Evolutionary conservation across 345 rosid species (phyloP), one percentile per base, ranked within the genome.

Genomic region (Gynandropsis gynandra): DNA sequence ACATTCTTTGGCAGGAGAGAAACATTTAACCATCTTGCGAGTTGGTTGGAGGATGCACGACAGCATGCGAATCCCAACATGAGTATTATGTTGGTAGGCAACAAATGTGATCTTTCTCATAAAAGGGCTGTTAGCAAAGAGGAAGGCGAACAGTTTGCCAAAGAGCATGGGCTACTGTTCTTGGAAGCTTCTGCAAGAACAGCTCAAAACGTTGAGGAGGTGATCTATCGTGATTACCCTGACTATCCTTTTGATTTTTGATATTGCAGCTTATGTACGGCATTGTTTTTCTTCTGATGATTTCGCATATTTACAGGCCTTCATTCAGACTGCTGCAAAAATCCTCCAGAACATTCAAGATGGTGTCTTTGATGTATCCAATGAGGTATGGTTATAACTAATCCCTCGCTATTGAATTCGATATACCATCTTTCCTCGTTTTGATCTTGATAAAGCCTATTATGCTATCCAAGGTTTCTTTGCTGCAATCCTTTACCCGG

Each of bases 11-110:
- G 16, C 58, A 87, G 98, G 87, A 87, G 95, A 70, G 96, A 92
- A 72, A 92, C 96, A 4, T 87, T 90, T 67, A 92, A 92, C 73
- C 98, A 92, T 81, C 72, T 92, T 41, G 89, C 98, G 5, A 82
- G 85, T 74, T 92, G 98, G 98, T 72, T 92, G 52, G 98, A 85
- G 61, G 98, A 92, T 84, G 96, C 98, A 12, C 64, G 96, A 62
- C 96, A 92, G 70, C 96, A 87, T 69, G 98, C 98, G 44, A 92
- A 92, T 70, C 93, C 98, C 48, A 92, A 87, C 74, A 87, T 90
- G 98, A 72, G 85, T 19, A 87, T 86, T 52, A 81, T 83, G 90
- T 83, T 90, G 14, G 61, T 89, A 7, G 98, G 98, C 38, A 89
- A 89, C 76, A 89, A 89, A 72, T 74, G 76, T 36, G 97, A 89